phyloP scores from a whole-genome alignment of 169 alveolate species.

The Amoebophrya sp. region DNA sequence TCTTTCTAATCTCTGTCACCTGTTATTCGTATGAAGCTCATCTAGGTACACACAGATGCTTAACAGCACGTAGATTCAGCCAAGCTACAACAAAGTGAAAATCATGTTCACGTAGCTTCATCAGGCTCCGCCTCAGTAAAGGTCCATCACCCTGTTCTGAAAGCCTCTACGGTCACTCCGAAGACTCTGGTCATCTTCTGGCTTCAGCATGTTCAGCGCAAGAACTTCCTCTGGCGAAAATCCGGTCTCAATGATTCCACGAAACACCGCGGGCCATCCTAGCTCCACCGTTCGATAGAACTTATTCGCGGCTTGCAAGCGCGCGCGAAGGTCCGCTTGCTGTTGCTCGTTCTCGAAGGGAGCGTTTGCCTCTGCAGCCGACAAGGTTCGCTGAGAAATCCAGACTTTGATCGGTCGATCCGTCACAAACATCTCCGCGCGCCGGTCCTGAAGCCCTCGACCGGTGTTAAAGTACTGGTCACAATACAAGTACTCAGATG shows the following conservation, averaged over 20 bases:
- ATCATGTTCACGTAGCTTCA: too few species aligned
- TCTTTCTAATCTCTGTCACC: too few species aligned
- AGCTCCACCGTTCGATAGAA: background rate
- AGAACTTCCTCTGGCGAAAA: background rate
- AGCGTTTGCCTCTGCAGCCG: background rate
- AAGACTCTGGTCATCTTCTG: background rate
- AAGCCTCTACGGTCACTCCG: background rate
- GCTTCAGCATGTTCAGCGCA: background rate
- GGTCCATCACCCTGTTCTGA: background rate
- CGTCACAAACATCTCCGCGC: background rate
- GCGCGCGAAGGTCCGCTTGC: background rate
- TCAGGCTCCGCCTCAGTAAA: background rate
- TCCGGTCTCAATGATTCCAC: background rate
- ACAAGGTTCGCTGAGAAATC: background rate
- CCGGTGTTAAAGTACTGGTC: background rate
- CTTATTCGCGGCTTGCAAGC: background rate
- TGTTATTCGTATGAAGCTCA: too few species aligned
- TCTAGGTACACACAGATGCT: too few species aligned
- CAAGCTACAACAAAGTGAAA: too few species aligned
- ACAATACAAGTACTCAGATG: background rate
- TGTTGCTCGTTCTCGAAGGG: background rate
- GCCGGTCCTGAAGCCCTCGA: background rate
- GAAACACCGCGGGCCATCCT: background rate
- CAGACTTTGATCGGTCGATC: background rate
- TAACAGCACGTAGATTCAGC: too few species aligned